Base-by-base conservation (phyloP, 163 green algal species). In the Smithsoniella earleae region DNA sequence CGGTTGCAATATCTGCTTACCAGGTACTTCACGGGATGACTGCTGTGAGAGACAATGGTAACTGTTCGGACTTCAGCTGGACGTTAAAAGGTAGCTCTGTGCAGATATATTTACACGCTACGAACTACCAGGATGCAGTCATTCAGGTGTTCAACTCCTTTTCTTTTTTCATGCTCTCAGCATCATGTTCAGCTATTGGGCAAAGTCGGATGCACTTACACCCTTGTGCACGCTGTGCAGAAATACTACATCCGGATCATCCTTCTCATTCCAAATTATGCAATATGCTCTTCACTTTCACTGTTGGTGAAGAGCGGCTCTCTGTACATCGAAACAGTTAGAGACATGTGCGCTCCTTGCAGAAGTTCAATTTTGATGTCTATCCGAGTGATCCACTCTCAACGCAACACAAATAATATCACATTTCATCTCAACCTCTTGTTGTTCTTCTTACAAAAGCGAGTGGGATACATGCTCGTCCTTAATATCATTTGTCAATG, bases 231-330 rank as follows among this genome's bases (percentile, higher is more conserved):
- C 13, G 55, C 22, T 5, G 3, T 66, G 55, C 88, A 98, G 89
- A 81, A 92, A 20, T 97, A 95, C 83, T 98, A 98, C 75, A 89
- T 98, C 46, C 86, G 93, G 30, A 96, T 98, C 77, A 93, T 98
- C 20, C 97, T 97, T 76, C 94, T 97, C 85, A 91, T 98, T 5
- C 94, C 94, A 2, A 86, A 96, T n/a, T 98, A 97, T 77, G 82
- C 89, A 8, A 74, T 94, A 2, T 86, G 82, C 31, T 96, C 89
- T 3, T 94, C 89, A 36, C 77, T 90, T 0, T 94, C 91, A 2
- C 84, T 98, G 8, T 6, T 38, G 38, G 30, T 66, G 25, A 31
- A 13, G 4, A 20, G 3, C 6, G 16, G 33, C n/a, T 30, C 55
- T 38, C 18, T 66, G 5, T 66, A 66, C 55, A 66, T 66, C 25